Evolutionary conservation across 139 green algal genomes (phyloP).

Genomic region (Chlamydomonas sp.): DNA sequence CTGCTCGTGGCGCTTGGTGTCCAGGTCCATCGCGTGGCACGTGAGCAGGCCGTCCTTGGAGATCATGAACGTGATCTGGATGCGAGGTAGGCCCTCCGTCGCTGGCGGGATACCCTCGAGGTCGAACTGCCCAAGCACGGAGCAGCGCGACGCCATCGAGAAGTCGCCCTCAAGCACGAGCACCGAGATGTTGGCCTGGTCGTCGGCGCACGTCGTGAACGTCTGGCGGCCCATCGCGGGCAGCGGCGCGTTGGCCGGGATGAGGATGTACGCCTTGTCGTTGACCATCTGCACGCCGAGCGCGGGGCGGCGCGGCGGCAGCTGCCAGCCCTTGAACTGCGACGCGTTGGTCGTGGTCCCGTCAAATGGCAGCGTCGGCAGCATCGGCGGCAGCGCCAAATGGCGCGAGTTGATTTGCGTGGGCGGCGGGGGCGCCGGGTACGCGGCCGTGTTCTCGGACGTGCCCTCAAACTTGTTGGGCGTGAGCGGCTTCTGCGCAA

Average conservation of each 20-base stretch:
- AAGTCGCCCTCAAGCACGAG: slow-evolving; percentile 50
- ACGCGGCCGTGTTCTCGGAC: slow-evolving; percentile 26
- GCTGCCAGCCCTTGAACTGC: slow-evolving; percentile 51
- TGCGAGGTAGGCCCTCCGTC: slow-evolving; percentile 2
- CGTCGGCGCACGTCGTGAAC: slow-evolving; percentile 50
- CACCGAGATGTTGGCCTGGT: slow-evolving; percentile 50
- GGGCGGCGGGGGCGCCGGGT: too few relatives aligned
- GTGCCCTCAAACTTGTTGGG: slow-evolving; percentile 35
- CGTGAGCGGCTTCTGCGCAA: too few relatives aligned
- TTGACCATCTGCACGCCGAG: slow-evolving; percentile 49
- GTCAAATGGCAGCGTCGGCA: slow-evolving; percentile 36
- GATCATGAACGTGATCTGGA: slow-evolving; percentile 45
- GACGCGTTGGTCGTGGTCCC: slow-evolving; percentile 46
- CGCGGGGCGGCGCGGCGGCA: slow-evolving; percentile 38
- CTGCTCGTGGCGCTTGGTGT: slow-evolving; percentile 43
- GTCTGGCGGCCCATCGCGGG: slow-evolving; percentile 33
- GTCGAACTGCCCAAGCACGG: slow-evolving; percentile 55
- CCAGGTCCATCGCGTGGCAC: slow-evolving; percentile 38
- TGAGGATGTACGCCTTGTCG: slow-evolving; percentile 44
- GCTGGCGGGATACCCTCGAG: slow-evolving; percentile 35
- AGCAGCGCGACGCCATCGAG: slow-evolving; percentile 35
- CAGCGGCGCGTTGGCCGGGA: slow-evolving; percentile 33
- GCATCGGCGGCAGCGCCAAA: slow-evolving; percentile 37
- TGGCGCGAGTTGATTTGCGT: too few relatives aligned
- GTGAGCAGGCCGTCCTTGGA: slow-evolving; percentile 41